Base-by-base conservation (phyloP, 495 filamentous ascomycete species). In the Aspergillus sclerotioniger region DNA sequence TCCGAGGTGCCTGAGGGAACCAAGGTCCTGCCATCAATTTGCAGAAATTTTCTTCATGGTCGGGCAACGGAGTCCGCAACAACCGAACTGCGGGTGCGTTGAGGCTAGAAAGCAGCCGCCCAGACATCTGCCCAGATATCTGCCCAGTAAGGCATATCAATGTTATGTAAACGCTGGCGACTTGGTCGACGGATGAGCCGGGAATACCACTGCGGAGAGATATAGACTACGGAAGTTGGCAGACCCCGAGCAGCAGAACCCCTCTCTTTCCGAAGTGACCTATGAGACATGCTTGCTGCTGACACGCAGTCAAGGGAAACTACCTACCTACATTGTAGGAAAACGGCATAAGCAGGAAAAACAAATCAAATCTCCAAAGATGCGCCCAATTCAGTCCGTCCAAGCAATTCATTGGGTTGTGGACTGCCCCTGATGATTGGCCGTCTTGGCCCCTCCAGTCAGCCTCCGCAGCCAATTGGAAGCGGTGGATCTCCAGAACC, bases 381-480 rank as follows among this genome's bases (percentile, higher is more conserved):
- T 25, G 51, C 55, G 55, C 55, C 55, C 55, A 39, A 35, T n/a
- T 12, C 29, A 20, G 19, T 29, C 25, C 12, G 9, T 29, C 46
- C 16, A 7, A 46, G 20, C 29, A 62, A 62, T 46, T 46, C 56
- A 50, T 51, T 44, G 51, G 54, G 10, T 51, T 28, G 21, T 33
- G 51, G 45, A 21, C 47, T 71, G 63, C 43, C 49, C 51, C 43
- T 45, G 20, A 50, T 58, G 52, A 60, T 56, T 57, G 57, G 61
- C 28, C 52, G 28, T 25, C 13, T 19, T 1, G 44, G 51, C 60
- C 67, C 69, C 63, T 63, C 56, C 52, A 58, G 55, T 58, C 50
- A 54, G 46, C 20, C 8, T 53, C 56, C 59, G 41, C 53, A 61
- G 54, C 71, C 71, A 76, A 76, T 57, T 37, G 61, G 60, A 65